phyloP scores from a whole-genome alignment of 441 rosid genomes.

The Gossypium lobatum region DNA sequence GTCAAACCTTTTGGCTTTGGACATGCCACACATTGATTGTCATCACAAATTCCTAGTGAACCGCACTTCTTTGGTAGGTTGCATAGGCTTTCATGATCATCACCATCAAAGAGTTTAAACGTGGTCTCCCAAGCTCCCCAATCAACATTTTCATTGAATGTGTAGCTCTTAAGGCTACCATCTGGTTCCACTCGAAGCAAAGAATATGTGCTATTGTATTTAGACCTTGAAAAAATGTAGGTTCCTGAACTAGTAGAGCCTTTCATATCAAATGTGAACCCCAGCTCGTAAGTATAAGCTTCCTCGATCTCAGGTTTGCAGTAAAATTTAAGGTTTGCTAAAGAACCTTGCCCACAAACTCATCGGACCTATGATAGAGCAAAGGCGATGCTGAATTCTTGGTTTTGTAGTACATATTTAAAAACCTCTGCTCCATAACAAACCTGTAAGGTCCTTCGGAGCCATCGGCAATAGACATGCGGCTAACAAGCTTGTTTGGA shows the following conservation, averaged over 20 bases:
- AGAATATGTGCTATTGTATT: constrained; percentile 35
- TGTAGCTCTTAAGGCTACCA: constrained; percentile 41
- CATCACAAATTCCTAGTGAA: constrained; percentile 43
- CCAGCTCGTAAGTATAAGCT: constrained; percentile 16
- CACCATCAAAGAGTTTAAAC: constrained; percentile 31
- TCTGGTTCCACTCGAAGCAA: constrained; percentile 40
- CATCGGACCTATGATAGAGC: not conserved
- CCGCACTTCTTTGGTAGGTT: constrained; percentile 46
- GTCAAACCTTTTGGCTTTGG: constrained; percentile 34
- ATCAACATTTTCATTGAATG: constrained; percentile 31
- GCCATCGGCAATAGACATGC: constrained; percentile 30
- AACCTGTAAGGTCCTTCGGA: constrained; percentile 49
- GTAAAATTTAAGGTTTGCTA: not conserved
- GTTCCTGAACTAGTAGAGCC: not conserved
- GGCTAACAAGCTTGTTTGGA: constrained; percentile 45
- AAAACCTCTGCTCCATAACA: constrained; percentile 35
- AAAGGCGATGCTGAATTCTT: constrained; percentile 39
- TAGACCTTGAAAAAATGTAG: not conserved
- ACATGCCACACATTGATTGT: constrained; percentile 55
- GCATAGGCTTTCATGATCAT: constrained; percentile 27
- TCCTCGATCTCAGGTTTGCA: not conserved
- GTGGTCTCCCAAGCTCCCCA: constrained; percentile 43
- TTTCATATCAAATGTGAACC: constrained; percentile 20
- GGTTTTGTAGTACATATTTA: constrained; percentile 41
- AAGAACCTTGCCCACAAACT: not conserved